Base-by-base conservation (phyloP, 148 eudicot genomes). In the Drosera capensis region DNA sequence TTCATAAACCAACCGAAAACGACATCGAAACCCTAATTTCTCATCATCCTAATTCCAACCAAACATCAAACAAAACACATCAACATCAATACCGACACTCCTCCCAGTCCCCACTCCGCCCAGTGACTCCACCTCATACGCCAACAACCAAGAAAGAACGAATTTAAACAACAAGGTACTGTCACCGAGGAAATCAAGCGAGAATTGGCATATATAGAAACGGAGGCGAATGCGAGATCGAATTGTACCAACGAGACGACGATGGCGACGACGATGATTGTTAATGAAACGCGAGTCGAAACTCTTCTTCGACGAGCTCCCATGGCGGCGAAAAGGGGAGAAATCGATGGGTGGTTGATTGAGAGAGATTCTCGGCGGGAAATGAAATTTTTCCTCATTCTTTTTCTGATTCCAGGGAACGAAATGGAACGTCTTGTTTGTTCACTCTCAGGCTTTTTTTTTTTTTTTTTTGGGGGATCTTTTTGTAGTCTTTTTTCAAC, bases 221-320 rank as follows among this genome's bases (percentile, higher is more conserved):
- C 8, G 18, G 17, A 16, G 14, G 23, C 23, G 13, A 39, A 18
- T 35, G 13, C 18, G 53, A 30, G 22, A 53, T 21, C 45, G 48
- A 34, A 46, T 9, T 14, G 18, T 61, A n/a, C n/a, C n/a, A n/a
- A n/a, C n/a, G n/a, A n/a, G n/a, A n/a, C n/a, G 30, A 61, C 66
- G 59, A 54, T 39, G 30, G 28, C 46, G 31, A 51, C 23, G 46
- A 40, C 46, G 16, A 54, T 26, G 20, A 47, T 14, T 40, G 34
- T 28, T 28, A 25, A 23, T 15, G 23, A 16, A 20, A 38, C 48
- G 7, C 14, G 23, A 15, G 19, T 25, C 12, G 45, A 53, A 20
- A 43, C 28, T 22, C 47, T 23, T 53, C 48, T 54, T 45, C 54
- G 31, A 48, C 17, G 58, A 45, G 25, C 19, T 46, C 19, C 56